phyloP scores from a whole-genome alignment of 2,329 filamentous ascomycete genomes.

The Trichophyton benhamiae region DNA sequence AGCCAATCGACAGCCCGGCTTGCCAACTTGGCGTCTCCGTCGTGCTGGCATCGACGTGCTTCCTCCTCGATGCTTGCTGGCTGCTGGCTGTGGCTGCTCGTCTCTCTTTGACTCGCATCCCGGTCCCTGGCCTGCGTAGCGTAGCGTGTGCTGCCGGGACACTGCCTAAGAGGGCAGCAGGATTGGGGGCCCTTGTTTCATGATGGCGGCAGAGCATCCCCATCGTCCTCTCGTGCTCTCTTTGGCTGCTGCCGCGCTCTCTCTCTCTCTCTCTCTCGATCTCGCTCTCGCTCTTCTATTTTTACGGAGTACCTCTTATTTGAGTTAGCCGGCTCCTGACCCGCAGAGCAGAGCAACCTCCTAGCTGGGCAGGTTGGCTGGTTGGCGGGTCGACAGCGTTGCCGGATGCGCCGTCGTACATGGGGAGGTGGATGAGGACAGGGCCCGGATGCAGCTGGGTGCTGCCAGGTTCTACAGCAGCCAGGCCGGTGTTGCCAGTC shows the following conservation, averaged over 20 bases:
- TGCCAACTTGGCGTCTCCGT: conserved; percentile 1
- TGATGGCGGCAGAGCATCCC: not conserved
- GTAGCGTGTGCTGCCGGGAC: not conserved
- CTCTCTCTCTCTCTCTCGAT: not conserved
- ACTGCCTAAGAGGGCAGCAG: not conserved
- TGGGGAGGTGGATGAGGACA: not conserved
- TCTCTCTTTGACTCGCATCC: not conserved
- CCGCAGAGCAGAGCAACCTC: no score
- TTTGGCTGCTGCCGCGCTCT: not conserved
- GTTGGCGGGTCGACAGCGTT: not conserved
- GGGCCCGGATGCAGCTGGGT: not conserved
- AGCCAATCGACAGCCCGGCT: not conserved
- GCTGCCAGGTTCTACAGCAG: not conserved
- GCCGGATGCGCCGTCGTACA: not conserved
- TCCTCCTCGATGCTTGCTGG: no score
- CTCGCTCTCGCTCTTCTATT: not conserved
- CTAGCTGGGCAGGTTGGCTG: not conserved
- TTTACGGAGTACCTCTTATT: not conserved
- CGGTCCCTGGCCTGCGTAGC: not conserved
- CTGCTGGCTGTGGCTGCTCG: not conserved
- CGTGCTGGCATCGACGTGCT: not conserved
- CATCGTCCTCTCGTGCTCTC: not conserved
- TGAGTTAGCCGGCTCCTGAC: no score
- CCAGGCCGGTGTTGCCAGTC: not conserved
- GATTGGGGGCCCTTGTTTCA: not conserved